phyloP scores from a whole-genome alignment of 2,329 filamentous ascomycete species.

The Aurifilum marmelostoma region DNA sequence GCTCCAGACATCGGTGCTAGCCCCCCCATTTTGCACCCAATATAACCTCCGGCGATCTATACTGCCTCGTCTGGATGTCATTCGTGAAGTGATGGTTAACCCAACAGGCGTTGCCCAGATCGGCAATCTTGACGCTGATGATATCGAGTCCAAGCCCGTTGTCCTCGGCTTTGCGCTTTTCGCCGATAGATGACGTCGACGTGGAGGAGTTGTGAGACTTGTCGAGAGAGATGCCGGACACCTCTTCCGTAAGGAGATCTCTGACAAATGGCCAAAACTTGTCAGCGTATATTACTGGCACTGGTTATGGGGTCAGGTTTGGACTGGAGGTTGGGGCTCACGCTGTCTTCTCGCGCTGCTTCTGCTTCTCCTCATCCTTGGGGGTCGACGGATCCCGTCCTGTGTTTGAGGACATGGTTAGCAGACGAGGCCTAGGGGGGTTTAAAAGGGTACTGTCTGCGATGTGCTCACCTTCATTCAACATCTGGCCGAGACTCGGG shows the following conservation, averaged over 20 bases:
- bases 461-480: slow-evolving; percentile 73
- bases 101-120: slow-evolving; percentile 98
- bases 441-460: no score
- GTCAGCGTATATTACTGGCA: slow-evolving; percentile 9
- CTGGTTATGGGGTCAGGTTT: slow-evolving; percentile 10
- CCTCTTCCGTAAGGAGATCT: slow-evolving; percentile 87
- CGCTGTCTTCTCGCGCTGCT: slow-evolving; percentile 91
- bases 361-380: slow-evolving; percentile 68
- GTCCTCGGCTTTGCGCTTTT: slow-evolving; percentile 66
- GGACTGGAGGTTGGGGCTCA: slow-evolving; percentile 53
- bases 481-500: slow-evolving; percentile 80
- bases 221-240: slow-evolving; percentile 92
- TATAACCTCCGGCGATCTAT: slow-evolving; percentile 95
- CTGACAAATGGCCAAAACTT: slow-evolving; percentile 47
- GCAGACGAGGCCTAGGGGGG: neutral
- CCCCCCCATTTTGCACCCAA: slow-evolving; percentile 96
- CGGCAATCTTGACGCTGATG: slow-evolving; percentile 98
- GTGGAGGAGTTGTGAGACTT: slow-evolving; percentile 59
- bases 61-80: slow-evolving; percentile 97
- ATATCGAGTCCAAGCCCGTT: slow-evolving; percentile 61
- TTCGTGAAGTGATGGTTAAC: slow-evolving; percentile 99
- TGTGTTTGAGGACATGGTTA: slow-evolving; percentile 29
- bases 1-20: slow-evolving; percentile 99
- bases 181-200: slow-evolving; percentile 58
- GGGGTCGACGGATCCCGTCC: slow-evolving; percentile 48